Evolutionary conservation across 2,329 filamentous ascomycete genomes (phyloP).

Genomic region (Sporothrix inflata): DNA sequence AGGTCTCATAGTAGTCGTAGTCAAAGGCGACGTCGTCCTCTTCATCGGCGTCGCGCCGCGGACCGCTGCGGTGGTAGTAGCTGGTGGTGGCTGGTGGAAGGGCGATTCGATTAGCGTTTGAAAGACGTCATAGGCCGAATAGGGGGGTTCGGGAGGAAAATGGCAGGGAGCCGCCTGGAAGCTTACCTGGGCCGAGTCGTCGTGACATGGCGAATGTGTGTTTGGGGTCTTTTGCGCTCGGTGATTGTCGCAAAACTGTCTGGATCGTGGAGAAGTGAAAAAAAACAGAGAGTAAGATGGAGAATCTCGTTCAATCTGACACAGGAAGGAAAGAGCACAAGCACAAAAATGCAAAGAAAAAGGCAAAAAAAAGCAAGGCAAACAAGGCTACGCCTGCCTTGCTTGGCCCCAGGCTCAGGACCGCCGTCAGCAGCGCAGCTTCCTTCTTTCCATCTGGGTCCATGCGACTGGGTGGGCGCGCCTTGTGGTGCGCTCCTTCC

Average conservation of each 20-base stretch:
- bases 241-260: not conserved
- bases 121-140: constrained; percentile 7
- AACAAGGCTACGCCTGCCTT: constrained; percentile 20
- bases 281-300: not conserved
- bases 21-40: constrained; percentile 12
- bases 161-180: not conserved
- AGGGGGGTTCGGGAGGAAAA: too few relatives aligned
- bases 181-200: constrained; percentile 8
- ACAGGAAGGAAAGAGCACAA: not conserved
- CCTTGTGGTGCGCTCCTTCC: not conserved
- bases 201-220: constrained; percentile 13
- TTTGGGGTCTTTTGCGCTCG: not conserved
- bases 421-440: not conserved
- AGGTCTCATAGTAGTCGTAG: constrained; percentile 18
- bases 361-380: not conserved
- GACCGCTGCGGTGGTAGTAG: constrained; percentile 21
- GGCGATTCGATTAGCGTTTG: not conserved
- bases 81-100: not conserved
- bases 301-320: not conserved
- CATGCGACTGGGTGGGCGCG: not conserved
- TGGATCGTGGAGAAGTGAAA: not conserved
- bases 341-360: not conserved
- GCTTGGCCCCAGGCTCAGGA: not conserved
- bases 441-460: not conserved
- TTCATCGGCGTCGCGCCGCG: constrained; percentile 18